Percentiles rank a stretch among this genome's conserved stretches.
phyloP scores from a whole-genome alignment of 805 yeast genomes.

The Candida saitoana region DNA sequence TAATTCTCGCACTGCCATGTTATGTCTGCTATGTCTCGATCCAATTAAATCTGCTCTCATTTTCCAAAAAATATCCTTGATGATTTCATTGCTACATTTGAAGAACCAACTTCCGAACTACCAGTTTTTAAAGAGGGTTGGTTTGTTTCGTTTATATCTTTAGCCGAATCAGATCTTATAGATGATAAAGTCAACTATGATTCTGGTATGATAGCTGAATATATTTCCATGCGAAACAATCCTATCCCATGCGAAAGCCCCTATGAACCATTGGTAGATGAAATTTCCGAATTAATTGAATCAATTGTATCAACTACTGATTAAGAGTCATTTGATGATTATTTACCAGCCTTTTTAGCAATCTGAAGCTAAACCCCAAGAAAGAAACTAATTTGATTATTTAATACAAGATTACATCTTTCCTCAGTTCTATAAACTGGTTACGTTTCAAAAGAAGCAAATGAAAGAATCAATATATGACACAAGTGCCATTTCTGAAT shows the following conservation, averaged over 20 bases:
- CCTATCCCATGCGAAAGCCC: conserved; percentile 20
- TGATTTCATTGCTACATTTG: background rate
- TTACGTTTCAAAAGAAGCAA: background rate
- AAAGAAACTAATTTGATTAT: background rate
- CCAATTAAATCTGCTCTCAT: background rate
- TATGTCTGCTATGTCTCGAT: background rate
- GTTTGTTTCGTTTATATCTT: background rate
- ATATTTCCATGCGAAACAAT: conserved; percentile 6
- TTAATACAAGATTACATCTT: background rate
- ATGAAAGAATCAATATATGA: background rate
- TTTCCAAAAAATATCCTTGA: background rate
- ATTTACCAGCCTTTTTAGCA: background rate
- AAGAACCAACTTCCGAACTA: background rate
- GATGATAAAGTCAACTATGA: background rate
- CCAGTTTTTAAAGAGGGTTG: background rate
- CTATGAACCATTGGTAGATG: conserved; percentile 42
- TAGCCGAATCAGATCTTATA: background rate
- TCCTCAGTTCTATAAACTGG: background rate
- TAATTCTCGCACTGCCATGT: background rate
- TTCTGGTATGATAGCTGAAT: background rate
- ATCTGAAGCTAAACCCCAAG: background rate
- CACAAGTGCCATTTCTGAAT: background rate
- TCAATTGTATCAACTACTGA: background rate
- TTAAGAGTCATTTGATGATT: background rate
- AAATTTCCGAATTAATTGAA: conserved; percentile 20